These are phyloP conservation scores for Phyllosticta citribraziliensis DNA, from an alignment of 2,329 filamentous ascomycete genomes.

Conservation along the genomic window DNA sequence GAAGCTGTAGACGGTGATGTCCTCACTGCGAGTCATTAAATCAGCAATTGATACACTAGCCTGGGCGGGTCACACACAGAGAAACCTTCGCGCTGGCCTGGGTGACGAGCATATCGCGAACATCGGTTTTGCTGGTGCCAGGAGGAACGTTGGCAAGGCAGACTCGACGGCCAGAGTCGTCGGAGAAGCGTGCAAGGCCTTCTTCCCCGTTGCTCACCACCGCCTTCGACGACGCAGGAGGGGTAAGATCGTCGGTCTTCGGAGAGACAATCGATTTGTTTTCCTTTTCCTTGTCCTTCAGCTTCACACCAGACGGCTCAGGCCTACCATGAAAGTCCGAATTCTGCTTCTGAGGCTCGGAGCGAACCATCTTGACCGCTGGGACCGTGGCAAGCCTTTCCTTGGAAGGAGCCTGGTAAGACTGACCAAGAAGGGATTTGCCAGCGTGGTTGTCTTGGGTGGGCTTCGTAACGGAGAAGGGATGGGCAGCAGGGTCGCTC, in stretches of 20 bases:
- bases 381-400: background rate
- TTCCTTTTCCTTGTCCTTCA: background rate
- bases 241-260: background rate
- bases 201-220: background rate
- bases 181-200: background rate
- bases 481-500: background rate
- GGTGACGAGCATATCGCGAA: background rate
- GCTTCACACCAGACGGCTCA: background rate
- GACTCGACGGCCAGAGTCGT: background rate
- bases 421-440: conserved; percentile 1
- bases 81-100: background rate
- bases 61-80: background rate
- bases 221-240: too few species aligned
- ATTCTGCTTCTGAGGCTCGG: background rate
- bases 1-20: background rate
- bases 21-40: background rate
- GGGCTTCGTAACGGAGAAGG: background rate
- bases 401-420: conserved; percentile 4
- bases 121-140: background rate
- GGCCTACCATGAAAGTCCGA: background rate
- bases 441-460: background rate
- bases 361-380: conserved; percentile 1
- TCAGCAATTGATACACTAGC: background rate
- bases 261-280: background rate
- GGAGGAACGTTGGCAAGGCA: conserved; percentile 6